These are phyloP conservation scores for Lentinula guzmanii DNA, from an alignment of 768 basidiomycete species.

Conservation along the genomic window DNA sequence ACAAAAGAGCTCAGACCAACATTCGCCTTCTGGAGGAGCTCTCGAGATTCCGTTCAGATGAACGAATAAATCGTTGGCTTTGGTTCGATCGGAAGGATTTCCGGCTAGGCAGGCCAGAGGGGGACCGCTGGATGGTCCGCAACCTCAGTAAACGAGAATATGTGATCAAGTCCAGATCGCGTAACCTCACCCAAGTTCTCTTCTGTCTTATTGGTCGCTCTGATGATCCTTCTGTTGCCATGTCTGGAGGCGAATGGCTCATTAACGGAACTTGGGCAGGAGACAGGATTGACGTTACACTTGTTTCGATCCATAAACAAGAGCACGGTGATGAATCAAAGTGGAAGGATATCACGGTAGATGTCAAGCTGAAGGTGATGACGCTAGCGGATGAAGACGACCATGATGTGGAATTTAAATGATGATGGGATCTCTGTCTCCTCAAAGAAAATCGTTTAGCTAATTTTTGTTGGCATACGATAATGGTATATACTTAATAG, in stretches of 20 bases:
- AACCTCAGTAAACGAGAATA: not conserved
- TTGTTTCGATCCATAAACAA: not conserved
- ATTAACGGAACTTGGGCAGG: not conserved
- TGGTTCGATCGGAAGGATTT: not conserved
- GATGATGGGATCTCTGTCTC: no score
- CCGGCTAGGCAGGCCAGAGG: not conserved
- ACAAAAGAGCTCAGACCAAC: not conserved
- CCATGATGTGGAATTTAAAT: no score
- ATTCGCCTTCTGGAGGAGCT: not conserved
- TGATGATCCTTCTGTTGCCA: not conserved
- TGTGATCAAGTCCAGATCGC: not conserved
- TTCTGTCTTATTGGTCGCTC: not conserved
- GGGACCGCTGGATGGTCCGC: not conserved
- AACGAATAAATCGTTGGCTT: not conserved
- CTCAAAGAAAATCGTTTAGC: no score
- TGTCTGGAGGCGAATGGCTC: not conserved
- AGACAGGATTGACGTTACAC: not conserved
- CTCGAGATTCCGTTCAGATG: not conserved
- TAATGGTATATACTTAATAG: no score
- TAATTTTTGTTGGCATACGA: no score
- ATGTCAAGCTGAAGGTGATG: not conserved
- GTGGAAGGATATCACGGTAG: not conserved
- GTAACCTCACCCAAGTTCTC: not conserved
- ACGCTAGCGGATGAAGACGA: not conserved
- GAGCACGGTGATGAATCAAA: not conserved